Conservation (phyloP, 2,329 filamentous ascomycete genomes). For the Aspergillus aculeatus region DNA sequence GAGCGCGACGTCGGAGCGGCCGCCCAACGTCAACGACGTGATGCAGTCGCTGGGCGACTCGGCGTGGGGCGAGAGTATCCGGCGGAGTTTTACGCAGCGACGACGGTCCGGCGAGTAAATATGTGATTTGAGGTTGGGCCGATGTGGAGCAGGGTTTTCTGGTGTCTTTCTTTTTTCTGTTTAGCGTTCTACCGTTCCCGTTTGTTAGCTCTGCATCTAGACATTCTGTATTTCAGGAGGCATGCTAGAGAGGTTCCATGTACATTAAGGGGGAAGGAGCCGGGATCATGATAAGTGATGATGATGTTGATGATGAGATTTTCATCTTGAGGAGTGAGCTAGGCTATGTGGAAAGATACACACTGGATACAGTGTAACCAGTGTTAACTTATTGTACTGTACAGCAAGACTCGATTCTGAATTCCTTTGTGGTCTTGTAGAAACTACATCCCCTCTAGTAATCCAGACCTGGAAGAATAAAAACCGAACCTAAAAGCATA, state of each 20-base stretch:
- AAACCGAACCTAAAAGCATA: too few relatives aligned
- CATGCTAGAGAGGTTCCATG: not conserved
- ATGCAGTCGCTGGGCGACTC: constrained; percentile 84
- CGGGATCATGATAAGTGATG: not conserved
- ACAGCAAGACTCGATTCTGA: too few relatives aligned
- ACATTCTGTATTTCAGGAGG: not conserved
- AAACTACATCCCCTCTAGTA: too few relatives aligned
- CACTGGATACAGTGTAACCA: too few relatives aligned
- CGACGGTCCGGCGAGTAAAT: constrained; percentile 37
- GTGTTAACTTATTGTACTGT: too few relatives aligned
- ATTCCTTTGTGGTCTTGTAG: too few relatives aligned
- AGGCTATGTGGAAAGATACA: too few relatives aligned
- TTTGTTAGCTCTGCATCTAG: not conserved
- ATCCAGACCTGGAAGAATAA: too few relatives aligned
- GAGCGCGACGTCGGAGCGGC: constrained; percentile 56
- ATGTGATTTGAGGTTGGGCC: not conserved
- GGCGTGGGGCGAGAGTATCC: constrained; percentile 89
- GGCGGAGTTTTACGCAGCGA: constrained; percentile 75
- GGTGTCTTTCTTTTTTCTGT: constrained; percentile 5
- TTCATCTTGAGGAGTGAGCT: not conserved
- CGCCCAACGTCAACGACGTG: constrained; percentile 66
- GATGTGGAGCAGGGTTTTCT: not conserved
- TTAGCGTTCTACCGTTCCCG: not conserved
- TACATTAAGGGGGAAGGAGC: not conserved
- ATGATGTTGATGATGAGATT: not conserved